Evolutionary conservation across 163 green algal species (phyloP).

Genomic region (Scenedesmus sp.): DNA sequence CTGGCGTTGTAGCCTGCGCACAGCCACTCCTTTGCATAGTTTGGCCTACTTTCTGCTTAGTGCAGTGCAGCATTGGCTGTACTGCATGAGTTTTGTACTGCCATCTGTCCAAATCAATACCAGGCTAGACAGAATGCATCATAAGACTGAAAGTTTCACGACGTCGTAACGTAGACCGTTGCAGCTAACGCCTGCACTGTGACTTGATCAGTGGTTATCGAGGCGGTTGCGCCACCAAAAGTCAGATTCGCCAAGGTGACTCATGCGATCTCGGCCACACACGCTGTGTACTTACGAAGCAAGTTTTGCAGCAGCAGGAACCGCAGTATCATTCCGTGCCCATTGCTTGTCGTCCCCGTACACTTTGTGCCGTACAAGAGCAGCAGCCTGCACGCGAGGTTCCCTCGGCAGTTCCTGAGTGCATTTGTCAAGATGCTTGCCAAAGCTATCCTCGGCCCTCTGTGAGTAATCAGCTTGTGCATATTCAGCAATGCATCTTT

Average conservation of each 20-base stretch:
- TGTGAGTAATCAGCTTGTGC: not conserved
- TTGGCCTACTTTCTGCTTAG: not conserved
- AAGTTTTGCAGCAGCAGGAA: too few relatives aligned
- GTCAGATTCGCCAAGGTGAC: conserved; percentile 6
- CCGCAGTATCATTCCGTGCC: not conserved
- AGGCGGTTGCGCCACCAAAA: not conserved
- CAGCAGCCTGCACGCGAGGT: not conserved
- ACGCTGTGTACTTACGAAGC: not conserved
- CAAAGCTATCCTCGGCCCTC: not conserved
- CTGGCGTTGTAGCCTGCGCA: too few relatives aligned
- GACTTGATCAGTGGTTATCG: not conserved
- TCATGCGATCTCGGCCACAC: not conserved
- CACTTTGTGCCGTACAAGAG: not conserved
- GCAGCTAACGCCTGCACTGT: not conserved
- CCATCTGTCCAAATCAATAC: not conserved
- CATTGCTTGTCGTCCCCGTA: too few relatives aligned
- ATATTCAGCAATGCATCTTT: not conserved
- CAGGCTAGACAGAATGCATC: not conserved
- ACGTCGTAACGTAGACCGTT: not conserved
- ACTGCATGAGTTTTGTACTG: not conserved
- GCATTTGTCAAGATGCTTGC: conserved; percentile 3
- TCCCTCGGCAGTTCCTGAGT: not conserved
- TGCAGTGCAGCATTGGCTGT: not conserved
- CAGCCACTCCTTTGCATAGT: too few relatives aligned
- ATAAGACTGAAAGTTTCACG: not conserved